Evolutionary conservation across 1,284 basidiomycete species (phyloP).

Genomic region (Xerocomus nothofagi): DNA sequence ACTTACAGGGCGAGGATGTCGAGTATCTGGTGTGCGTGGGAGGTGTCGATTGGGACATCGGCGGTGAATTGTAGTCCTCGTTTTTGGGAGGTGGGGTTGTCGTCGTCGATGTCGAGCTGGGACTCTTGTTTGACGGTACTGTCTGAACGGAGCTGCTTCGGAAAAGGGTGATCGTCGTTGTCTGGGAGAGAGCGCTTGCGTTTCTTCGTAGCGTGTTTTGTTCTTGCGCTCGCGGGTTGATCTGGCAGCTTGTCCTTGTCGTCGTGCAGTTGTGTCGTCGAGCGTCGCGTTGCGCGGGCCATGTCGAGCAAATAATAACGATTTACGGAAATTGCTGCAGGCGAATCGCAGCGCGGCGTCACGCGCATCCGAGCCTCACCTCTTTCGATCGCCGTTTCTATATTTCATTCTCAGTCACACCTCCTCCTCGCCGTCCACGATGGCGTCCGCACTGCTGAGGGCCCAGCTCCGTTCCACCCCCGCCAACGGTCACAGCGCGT

Average conservation of each 20-base stretch:
- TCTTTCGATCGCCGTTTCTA: slow-evolving; percentile 17
- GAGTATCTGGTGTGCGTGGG: slow-evolving; percentile 63
- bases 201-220: slow-evolving; percentile 51
- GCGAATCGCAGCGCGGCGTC: slow-evolving; percentile 20
- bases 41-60: slow-evolving; percentile 48
- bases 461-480: slow-evolving; percentile 60
- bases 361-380: slow-evolving; percentile 25
- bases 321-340: slow-evolving; percentile 28
- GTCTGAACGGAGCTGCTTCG: slow-evolving; percentile 45
- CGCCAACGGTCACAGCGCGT: slow-evolving; percentile 68
- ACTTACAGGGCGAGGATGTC: slow-evolving; percentile 74
- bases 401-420: slow-evolving; percentile 20
- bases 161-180: slow-evolving; percentile 44
- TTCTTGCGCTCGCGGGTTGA: slow-evolving; percentile 23
- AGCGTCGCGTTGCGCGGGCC: slow-evolving; percentile 70
- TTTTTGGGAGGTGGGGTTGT: slow-evolving; percentile 21
- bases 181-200: slow-evolving; percentile 58
- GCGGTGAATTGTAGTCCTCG: slow-evolving; percentile 39
- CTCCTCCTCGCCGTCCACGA: slow-evolving; percentile 25
- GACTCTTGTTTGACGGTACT: slow-evolving; percentile 37
- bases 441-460: slow-evolving; percentile 48
- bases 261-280: slow-evolving; percentile 41
- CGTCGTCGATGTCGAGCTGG: slow-evolving; percentile 35
- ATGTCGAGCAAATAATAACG: slow-evolving; percentile 34
- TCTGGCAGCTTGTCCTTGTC: slow-evolving; percentile 39